These are phyloP conservation scores for Tuber calosporum DNA, from an alignment of 495 filamentous ascomycete genomes.

Conservation along the genomic window DNA sequence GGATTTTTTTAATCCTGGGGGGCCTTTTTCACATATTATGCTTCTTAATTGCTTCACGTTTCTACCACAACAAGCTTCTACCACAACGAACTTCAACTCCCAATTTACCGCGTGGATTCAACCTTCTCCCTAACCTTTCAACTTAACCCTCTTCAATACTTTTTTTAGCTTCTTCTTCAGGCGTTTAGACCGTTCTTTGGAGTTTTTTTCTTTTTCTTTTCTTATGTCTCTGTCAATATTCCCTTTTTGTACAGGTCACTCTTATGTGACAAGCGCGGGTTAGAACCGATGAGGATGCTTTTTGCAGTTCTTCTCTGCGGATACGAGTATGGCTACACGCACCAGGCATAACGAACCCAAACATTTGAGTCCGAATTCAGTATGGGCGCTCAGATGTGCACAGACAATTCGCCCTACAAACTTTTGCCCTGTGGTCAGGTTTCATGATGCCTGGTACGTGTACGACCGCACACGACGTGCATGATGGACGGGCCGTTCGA, in stretches of 20 bases:
- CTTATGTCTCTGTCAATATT: neutral
- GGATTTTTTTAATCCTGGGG: conserved; percentile 19
- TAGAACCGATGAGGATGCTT: neutral
- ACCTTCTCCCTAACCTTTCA: neutral
- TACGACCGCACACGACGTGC: conserved; percentile 4
- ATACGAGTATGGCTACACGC: neutral
- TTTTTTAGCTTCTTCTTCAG: conserved; percentile 15
- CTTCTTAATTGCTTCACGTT: conserved; percentile 21
- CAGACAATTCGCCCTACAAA: no score
- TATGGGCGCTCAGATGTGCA: no score
- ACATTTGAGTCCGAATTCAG: no score
- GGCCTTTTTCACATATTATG: neutral
- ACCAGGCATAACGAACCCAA: no score
- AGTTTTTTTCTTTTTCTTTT: conserved; percentile 5
- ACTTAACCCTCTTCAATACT: conserved; percentile 3
- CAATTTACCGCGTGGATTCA: conserved; percentile 5
- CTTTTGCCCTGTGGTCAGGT: no score
- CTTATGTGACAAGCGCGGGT: neutral
- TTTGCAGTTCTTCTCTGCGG: neutral
- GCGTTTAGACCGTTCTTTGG: neutral
- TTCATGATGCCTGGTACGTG: no score
- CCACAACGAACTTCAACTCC: neutral
- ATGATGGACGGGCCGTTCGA: neutral
- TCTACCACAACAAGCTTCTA: no score
- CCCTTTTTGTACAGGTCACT: conserved; percentile 12